These are phyloP conservation scores for Yamadazyma siamensis DNA, from an alignment of 1,139 yeast genomes.

Conservation along the genomic window DNA sequence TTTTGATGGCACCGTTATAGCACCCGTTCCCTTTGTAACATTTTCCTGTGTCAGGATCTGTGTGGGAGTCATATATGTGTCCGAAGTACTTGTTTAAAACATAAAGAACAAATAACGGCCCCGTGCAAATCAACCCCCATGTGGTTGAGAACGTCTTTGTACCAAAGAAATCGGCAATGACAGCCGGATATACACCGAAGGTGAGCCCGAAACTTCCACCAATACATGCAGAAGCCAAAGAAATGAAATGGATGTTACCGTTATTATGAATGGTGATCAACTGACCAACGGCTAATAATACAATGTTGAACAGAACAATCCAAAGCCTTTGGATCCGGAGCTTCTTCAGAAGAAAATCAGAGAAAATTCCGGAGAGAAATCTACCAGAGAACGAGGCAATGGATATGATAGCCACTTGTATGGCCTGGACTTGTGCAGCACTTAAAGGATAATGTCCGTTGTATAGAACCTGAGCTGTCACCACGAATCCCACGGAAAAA, in stretches of 20 bases:
- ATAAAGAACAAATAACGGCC: constrained; percentile 35
- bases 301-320: constrained; percentile 32
- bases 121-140: constrained; percentile 47
- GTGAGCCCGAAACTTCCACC: constrained; percentile 42
- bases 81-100: constrained; percentile 41
- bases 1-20: constrained; percentile 31
- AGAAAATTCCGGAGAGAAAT: constrained; percentile 33
- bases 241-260: constrained; percentile 23
- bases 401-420: constrained; percentile 43
- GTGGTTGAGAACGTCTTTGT: constrained; percentile 39
- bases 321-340: constrained; percentile 37
- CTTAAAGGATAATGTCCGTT: constrained; percentile 8
- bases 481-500: constrained; percentile 43
- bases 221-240: constrained; percentile 30
- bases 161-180: constrained; percentile 45
- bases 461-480: constrained; percentile 36
- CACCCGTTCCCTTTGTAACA: constrained; percentile 38
- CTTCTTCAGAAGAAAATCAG: constrained; percentile 34
- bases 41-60: constrained; percentile 29
- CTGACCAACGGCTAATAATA: constrained; percentile 29
- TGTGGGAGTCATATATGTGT: constrained; percentile 31
- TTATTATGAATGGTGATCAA: constrained; percentile 26
- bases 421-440: constrained; percentile 40
- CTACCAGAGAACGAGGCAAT: constrained; percentile 41
- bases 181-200: constrained; percentile 46